Percentiles rank a stretch among this genome's conserved stretches.
These are phyloP conservation scores for Rutstroemia sp. DNA, from an alignment of 2,329 filamentous ascomycete genomes.

Conservation along the genomic window DNA sequence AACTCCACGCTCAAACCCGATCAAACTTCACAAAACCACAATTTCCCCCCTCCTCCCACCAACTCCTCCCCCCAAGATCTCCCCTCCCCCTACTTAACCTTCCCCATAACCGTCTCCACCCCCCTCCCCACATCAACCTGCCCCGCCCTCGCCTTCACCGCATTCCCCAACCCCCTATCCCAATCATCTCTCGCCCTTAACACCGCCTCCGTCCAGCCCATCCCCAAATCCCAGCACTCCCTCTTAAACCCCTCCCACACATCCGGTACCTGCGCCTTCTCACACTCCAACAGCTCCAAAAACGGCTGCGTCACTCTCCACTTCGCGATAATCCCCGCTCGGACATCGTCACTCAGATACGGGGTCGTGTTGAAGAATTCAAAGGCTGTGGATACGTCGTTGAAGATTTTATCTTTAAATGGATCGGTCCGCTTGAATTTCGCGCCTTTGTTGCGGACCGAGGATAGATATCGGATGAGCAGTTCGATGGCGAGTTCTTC, in stretches of 20 bases:
- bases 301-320: constrained; percentile 90
- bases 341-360: constrained; percentile 58
- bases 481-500: constrained; percentile 92
- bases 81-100: constrained; percentile 56
- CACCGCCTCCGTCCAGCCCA: constrained; percentile 93
- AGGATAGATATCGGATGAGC: constrained; percentile 73
- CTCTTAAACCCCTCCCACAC: constrained; percentile 79
- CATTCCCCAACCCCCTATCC: constrained; percentile 80
- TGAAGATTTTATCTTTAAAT: constrained; percentile 87
- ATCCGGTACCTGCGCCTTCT: constrained; percentile 64
- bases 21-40: no score
- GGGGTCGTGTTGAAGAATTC: constrained; percentile 69
- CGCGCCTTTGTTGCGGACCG: constrained; percentile 81
- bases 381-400: constrained; percentile 86
- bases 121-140: constrained; percentile 76
- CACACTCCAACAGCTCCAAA: constrained; percentile 68
- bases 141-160: constrained; percentile 81
- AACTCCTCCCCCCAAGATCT: neutral
- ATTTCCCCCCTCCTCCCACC: neutral
- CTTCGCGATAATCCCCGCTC: constrained; percentile 71
- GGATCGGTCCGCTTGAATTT: constrained; percentile 83
- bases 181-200: constrained; percentile 85
- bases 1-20: no score
- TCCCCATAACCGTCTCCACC: constrained; percentile 88
- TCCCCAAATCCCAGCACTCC: constrained; percentile 87